Evolutionary conservation across 495 filamentous ascomycete genomes (phyloP).

Genomic region (Cairneyella variabilis): DNA sequence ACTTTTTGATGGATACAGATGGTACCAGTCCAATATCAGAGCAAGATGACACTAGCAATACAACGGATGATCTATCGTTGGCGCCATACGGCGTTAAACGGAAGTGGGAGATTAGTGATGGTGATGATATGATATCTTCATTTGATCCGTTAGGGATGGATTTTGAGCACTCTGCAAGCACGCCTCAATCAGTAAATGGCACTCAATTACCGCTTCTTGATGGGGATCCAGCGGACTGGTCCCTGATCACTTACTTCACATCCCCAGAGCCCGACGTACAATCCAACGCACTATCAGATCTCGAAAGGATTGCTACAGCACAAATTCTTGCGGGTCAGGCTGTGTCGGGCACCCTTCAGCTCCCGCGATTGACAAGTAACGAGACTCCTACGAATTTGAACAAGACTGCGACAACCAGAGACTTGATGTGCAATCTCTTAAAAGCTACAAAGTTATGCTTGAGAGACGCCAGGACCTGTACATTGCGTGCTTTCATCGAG

Average conservation of each 20-base stretch:
- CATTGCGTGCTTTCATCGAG: constrained; percentile 43
- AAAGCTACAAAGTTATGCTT: constrained; percentile 25
- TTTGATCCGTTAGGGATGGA: constrained; percentile 25
- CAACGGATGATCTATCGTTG: constrained; percentile 32
- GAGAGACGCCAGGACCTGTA: constrained; percentile 31
- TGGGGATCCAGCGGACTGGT: constrained; percentile 30
- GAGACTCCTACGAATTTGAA: background rate
- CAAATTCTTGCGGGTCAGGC: constrained; percentile 62
- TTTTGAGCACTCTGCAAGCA: constrained; percentile 16
- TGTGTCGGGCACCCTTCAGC: constrained; percentile 37
- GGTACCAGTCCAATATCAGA: constrained; percentile 43
- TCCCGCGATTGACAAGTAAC: constrained; percentile 11
- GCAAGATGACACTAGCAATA: constrained; percentile 44
- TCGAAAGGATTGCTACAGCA: constrained; percentile 52
- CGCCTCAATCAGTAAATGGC: constrained; percentile 20
- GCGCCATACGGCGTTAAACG: constrained; percentile 14
- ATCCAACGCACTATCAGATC: constrained; percentile 34
- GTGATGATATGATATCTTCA: constrained; percentile 19
- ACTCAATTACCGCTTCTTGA: constrained; percentile 37
- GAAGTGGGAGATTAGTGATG: constrained; percentile 19
- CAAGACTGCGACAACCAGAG: constrained; percentile 3
- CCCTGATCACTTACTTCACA: constrained; percentile 45
- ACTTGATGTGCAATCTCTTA: constrained; percentile 18
- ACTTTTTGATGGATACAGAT: constrained; percentile 40
- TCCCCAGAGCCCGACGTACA: constrained; percentile 44